Evolutionary conservation across 805 yeast species (phyloP).

Genomic region (Zygosaccharomyces bisporus): DNA sequence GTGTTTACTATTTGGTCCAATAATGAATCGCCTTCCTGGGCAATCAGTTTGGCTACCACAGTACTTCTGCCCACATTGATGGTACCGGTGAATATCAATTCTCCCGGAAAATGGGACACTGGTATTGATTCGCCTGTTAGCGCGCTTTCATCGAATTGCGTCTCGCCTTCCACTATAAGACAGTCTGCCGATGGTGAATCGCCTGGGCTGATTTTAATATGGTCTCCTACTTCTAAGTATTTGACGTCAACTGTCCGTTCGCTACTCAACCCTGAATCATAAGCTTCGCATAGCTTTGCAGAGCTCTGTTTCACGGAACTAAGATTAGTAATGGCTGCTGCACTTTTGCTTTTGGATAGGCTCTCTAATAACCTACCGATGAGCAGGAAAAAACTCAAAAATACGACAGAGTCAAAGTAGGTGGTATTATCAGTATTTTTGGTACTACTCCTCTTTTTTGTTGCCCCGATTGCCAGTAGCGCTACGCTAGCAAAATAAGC

Average conservation of each 20-base stretch:
- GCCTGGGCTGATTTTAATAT: constrained; percentile 47
- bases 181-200: constrained; percentile 61
- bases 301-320: constrained; percentile 47
- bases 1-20: constrained; percentile 66
- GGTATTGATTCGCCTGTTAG: constrained; percentile 62
- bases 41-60: constrained; percentile 51
- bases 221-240: constrained; percentile 50
- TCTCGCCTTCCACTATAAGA: constrained; percentile 44
- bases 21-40: constrained; percentile 60
- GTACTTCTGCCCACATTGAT: constrained; percentile 57
- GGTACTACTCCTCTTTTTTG: constrained; percentile 6
- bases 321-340: constrained; percentile 56
- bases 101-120: constrained; percentile 54
- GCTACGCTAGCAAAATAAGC: constrained; percentile 68
- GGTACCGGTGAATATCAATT: constrained; percentile 70
- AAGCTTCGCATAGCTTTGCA: constrained; percentile 40
- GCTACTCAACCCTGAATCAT: constrained; percentile 19
- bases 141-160: constrained; percentile 59
- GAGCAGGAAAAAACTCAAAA: constrained; percentile 64
- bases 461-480: constrained; percentile 46
- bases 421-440: constrained; percentile 52
- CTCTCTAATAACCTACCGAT: constrained; percentile 69
- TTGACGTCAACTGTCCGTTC: constrained; percentile 41
- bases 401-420: constrained; percentile 76
- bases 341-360: constrained; percentile 61